Evolutionary conservation across 2,329 filamentous ascomycete species (phyloP).

Genomic region (Microsporum ferrugineum): DNA sequence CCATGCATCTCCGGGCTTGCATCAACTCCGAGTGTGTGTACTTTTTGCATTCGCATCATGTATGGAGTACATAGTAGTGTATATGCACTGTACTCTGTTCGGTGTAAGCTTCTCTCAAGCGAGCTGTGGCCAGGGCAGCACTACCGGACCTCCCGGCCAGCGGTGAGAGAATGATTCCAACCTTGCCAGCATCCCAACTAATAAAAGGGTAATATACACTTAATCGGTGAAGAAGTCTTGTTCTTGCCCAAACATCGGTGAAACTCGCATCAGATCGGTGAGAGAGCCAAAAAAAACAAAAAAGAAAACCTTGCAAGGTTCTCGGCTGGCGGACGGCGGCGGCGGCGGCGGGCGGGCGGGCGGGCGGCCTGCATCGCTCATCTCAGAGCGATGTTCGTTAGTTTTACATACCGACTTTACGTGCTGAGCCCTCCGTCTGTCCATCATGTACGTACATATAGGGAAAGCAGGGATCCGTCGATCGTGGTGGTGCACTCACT

Average conservation of each 20-base stretch:
- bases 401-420: not conserved
- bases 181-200: not conserved
- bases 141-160: not conserved
- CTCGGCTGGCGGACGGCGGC: not conserved
- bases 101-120: not conserved
- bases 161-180: not conserved
- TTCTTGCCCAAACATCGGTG: not conserved
- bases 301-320: not conserved
- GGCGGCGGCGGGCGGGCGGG: not conserved
- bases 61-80: no score
- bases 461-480: no score
- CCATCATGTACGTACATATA: no score
- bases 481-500: no score
- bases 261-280: constrained; percentile 1
- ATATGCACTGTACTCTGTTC: no score
- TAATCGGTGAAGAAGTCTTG: not conserved
- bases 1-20: not conserved
- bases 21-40: no score
- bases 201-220: not conserved
- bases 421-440: no score
- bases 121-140: not conserved
- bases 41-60: no score
- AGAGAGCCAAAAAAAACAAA: not conserved
- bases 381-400: not conserved
- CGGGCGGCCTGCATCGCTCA: constrained; percentile 1